Base-by-base conservation (phyloP, 345 rosid genomes). In the Raphanus sativus region DNA sequence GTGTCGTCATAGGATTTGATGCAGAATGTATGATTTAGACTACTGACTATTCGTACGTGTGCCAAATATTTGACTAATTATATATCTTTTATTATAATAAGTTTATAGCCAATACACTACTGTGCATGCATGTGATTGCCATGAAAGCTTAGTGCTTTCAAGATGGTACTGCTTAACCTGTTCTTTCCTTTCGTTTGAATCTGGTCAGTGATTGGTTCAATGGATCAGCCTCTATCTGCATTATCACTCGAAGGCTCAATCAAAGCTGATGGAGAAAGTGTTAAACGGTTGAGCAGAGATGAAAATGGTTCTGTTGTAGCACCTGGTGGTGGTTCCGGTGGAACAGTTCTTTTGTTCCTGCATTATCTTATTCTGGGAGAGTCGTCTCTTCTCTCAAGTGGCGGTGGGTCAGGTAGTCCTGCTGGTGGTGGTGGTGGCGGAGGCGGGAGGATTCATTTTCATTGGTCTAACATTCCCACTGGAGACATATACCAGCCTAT, bases 401-500 rank as follows among this genome's bases (percentile, higher is more conserved):
- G 75, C 73, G 99, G 99, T 74, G 99, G 99, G 25, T 77, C 85
- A 75, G 98, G 97, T 59, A 86, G 93, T 79, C 87, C 86, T n/a
- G 58, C 80, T 30, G 93, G 98, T 48, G 82, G 89, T 62, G 99
- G 97, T 61, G 99, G 99, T 16, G 99, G 98, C 6, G 97, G 99
- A 45, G 99, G 99, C 67, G 99, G 99, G 76, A 91, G 99, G 86
- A 87, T 96, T 89, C 99, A 93, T 83, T 90, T 96, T 84, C 99
- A 93, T 76, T 96, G 99, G 99, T 86, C 96, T 7, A 88, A 96
- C 79, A 90, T 96, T 85, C 96, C 96, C 58, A 91, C 94, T 24
- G 99, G 99, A 60, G 99, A 96, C 85, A 89, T 96, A 7, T 96
- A 96, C 85, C 98, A 90, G 91, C 99, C 99, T 21, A 88, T 96